These are phyloP conservation scores for Sedum album DNA, from an alignment of 164 flowering plant genomes.

Conservation along the genomic window DNA sequence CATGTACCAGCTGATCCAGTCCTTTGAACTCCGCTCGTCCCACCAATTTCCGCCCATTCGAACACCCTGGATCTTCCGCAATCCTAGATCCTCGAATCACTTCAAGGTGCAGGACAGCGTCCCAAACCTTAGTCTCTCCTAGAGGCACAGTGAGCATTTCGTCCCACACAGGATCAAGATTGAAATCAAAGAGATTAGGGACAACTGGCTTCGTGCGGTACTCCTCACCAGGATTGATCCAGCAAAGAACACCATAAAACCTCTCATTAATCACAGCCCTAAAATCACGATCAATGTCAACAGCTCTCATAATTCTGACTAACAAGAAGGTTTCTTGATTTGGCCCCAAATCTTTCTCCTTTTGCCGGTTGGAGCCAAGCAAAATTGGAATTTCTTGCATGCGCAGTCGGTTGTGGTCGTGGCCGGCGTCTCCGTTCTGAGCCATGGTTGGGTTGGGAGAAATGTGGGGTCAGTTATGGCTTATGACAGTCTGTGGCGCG, in stretches of 20 bases:
- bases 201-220: background rate
- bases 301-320: background rate
- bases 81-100: too few species aligned
- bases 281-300: background rate
- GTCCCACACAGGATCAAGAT: too few species aligned
- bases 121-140: too few species aligned
- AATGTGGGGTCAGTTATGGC: background rate
- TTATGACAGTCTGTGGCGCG: too few species aligned
- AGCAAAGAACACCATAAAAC: background rate
- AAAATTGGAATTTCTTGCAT: background rate
- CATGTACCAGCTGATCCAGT: too few species aligned
- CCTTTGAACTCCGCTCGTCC: too few species aligned
- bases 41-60: too few species aligned
- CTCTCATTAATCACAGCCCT: background rate
- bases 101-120: too few species aligned
- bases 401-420: background rate
- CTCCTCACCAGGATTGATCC: conserved; percentile 4
- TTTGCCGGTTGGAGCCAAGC: background rate
- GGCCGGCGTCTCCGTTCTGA: background rate
- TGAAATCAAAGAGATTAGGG: too few species aligned
- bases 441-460: background rate
- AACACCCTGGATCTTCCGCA: too few species aligned
- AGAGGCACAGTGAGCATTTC: too few species aligned
- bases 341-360: too few species aligned
- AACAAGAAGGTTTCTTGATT: background rate